phyloP scores from a whole-genome alignment of 2,329 filamentous ascomycete genomes.

The Aspergillus nomiae region DNA sequence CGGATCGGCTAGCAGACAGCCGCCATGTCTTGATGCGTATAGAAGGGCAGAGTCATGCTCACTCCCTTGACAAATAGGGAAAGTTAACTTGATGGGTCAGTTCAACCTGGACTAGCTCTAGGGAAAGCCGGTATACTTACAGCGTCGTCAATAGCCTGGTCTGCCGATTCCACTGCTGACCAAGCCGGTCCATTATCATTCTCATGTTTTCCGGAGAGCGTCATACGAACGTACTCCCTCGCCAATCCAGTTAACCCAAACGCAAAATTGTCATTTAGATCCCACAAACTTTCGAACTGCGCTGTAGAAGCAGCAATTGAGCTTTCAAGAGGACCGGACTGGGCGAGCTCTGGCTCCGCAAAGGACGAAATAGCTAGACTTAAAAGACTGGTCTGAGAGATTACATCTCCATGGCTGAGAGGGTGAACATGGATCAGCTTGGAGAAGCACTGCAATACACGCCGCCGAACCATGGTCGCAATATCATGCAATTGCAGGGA shows the following conservation, averaged over 20 bases:
- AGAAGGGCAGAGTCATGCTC: conserved; percentile 87
- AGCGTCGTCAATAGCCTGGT: conserved; percentile 44
- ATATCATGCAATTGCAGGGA: conserved; percentile 87
- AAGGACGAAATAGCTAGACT: conserved; percentile 89
- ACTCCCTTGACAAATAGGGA: conserved; percentile 76
- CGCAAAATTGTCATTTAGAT: conserved; percentile 88
- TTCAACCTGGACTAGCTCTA: background rate
- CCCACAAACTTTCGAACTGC: conserved; percentile 92
- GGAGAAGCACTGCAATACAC: conserved; percentile 92
- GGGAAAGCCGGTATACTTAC: conserved; percentile 30
- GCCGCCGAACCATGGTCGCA: conserved; percentile 87
- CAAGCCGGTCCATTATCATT: conserved; percentile 54
- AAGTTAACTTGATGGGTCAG: conserved; percentile 40
- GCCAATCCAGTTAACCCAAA: conserved; percentile 91
- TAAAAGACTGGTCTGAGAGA: conserved; percentile 87
- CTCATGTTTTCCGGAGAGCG: conserved; percentile 69
- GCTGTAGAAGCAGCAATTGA: conserved; percentile 89
- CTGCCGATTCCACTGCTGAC: conserved; percentile 41
- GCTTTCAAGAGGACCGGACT: conserved; percentile 76
- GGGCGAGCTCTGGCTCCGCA: conserved; percentile 78
- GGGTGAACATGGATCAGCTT: conserved; percentile 88
- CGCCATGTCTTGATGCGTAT: conserved; percentile 60
- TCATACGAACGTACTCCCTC: conserved; percentile 71
- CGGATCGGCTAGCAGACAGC: conserved; percentile 66
- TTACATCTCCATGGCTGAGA: conserved; percentile 77